Conservation (phyloP, 179 eudicot species). For the Beta macrorhiza region DNA sequence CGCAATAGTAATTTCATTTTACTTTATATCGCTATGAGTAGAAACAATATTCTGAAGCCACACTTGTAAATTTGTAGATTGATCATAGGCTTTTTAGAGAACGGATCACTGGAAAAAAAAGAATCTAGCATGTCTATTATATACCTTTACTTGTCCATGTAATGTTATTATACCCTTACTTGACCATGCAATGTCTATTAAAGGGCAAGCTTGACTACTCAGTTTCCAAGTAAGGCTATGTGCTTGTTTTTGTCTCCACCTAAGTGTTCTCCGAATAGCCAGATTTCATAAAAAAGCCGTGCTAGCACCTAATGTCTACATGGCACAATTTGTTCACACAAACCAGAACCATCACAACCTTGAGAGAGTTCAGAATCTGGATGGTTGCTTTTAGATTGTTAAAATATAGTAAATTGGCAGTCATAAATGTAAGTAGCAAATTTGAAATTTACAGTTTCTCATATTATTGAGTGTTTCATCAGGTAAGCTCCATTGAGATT, state of each 20-base stretch:
- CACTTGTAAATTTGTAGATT: not conserved
- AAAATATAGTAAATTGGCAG: not conserved
- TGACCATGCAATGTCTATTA: no score
- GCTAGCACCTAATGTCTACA: not conserved
- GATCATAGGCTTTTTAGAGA: not conserved
- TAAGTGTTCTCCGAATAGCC: no score
- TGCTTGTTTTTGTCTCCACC: no score
- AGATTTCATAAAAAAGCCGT: not conserved
- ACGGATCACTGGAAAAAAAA: no score
- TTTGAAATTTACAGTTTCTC: not conserved
- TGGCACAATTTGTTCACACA: not conserved
- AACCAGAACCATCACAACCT: not conserved
- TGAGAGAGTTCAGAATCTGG: not conserved
- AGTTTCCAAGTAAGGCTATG: no score
- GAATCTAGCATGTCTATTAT: no score
- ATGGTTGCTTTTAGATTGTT: not conserved
- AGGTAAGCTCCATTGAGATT: slow-evolving; percentile 96
- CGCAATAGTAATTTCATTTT: not conserved
- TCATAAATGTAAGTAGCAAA: no score
- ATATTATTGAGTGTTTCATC: slow-evolving; percentile 11
- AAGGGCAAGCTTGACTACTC: no score
- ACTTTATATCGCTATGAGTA: not conserved
- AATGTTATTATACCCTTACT: no score
- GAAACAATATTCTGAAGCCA: not conserved
- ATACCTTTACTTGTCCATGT: no score